Conservation (phyloP, 345 rosid species). For the Leavenworthia alabamica region DNA sequence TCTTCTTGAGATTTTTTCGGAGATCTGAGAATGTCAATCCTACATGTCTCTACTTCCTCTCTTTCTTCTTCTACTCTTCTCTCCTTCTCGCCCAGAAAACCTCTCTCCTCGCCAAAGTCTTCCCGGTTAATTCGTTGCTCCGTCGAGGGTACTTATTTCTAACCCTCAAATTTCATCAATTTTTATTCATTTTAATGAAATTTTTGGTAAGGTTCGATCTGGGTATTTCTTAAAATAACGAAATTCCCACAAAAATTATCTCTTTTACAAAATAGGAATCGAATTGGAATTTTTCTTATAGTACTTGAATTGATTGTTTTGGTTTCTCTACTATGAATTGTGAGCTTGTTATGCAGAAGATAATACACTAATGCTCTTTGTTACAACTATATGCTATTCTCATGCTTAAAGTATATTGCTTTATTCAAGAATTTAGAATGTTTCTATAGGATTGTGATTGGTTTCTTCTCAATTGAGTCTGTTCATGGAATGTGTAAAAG, state of each 20-base stretch:
- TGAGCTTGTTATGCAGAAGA: too few species aligned
- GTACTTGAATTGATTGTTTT: neutral
- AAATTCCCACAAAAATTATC: neutral
- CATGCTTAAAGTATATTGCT: neutral
- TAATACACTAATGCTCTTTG: neutral
- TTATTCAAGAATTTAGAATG: too few species aligned
- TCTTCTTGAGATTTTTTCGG: neutral
- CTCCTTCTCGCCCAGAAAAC: constrained; percentile 34
- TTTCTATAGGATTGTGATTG: neutral
- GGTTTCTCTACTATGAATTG: neutral
- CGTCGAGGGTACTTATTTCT: constrained; percentile 46
- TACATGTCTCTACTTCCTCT: constrained; percentile 29
- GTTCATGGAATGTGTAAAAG: constrained; percentile 9
- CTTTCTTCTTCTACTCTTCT: constrained; percentile 44
- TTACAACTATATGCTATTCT: neutral
- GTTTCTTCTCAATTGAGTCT: neutral
- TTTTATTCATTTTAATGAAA: neutral
- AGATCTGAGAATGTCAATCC: constrained; percentile 20
- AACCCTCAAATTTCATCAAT: neutral
- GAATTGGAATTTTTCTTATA: neutral
- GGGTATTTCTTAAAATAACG: constrained; percentile 1
- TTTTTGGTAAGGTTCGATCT: neutral
- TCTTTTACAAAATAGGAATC: too few species aligned
- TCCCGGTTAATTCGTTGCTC: constrained; percentile 46
- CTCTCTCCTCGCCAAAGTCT: constrained; percentile 32